Conservation (phyloP, 2,329 filamentous ascomycete species). For the Xylariaceae sp. region DNA sequence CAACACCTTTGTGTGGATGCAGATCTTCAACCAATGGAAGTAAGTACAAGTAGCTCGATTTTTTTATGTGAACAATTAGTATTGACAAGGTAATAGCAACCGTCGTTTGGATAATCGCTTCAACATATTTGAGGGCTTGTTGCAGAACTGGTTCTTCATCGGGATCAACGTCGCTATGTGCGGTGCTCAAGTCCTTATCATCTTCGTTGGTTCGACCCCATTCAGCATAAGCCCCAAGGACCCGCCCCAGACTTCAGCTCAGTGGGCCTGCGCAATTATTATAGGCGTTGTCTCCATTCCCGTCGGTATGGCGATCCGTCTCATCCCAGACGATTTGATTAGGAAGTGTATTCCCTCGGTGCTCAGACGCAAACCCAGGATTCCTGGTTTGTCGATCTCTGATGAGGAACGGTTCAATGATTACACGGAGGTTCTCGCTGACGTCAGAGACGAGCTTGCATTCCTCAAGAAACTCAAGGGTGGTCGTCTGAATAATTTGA, state of each 20-base stretch:
- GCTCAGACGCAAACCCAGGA: conserved; percentile 52
- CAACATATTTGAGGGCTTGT: conserved; percentile 92
- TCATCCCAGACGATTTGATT: conserved; percentile 75
- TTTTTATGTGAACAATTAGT: conserved; percentile 7
- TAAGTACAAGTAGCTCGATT: conserved; percentile 52
- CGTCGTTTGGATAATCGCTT: conserved; percentile 91
- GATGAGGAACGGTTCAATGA: conserved; percentile 67
- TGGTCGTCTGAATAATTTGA: conserved; percentile 78
- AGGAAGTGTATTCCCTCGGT: conserved; percentile 55
- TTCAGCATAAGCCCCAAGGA: conserved; percentile 68
- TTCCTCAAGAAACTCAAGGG: conserved; percentile 82
- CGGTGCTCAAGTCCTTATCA: conserved; percentile 84
- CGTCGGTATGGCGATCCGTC: conserved; percentile 77
- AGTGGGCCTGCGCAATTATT: conserved; percentile 88
- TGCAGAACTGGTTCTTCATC: conserved; percentile 86
- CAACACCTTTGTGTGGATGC: conserved; percentile 99
- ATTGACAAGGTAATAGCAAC: conserved; percentile 58
- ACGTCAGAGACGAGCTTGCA: conserved; percentile 78
- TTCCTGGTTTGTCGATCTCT: conserved; percentile 62
- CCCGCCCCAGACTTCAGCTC: conserved; percentile 61
- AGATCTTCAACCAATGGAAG: conserved; percentile 98
- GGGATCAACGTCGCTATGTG: conserved; percentile 85
- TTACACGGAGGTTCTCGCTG: conserved; percentile 72
- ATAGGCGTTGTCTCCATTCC: conserved; percentile 85
- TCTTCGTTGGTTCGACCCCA: conserved; percentile 80